Base-by-base conservation (phyloP, 2,329 filamentous ascomycete species). In the Colletotrichum sp. region DNA sequence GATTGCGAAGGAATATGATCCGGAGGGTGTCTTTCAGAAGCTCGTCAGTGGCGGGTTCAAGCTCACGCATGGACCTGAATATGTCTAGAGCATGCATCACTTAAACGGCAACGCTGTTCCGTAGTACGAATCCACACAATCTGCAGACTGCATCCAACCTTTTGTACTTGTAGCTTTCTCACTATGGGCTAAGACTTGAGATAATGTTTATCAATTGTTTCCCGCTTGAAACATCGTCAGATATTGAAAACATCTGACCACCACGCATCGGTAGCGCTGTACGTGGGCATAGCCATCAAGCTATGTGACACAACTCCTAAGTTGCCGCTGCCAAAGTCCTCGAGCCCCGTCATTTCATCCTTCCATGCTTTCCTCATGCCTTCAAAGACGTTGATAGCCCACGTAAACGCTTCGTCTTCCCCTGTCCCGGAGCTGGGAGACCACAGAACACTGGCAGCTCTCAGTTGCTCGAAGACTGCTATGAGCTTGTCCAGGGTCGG, bases 21-120 rank as follows among this genome's bases (percentile, higher is more conserved):
- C 84, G 0, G 34, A 80, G 2, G 78, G 80, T 6, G 80, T 86
- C 6, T 86, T 85, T 63, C 83, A 86, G 72, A 82, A 77, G 30
- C 72, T 86, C 26, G 82, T 83, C 52, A 82, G 80, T 1, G 85
- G 86, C 1, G 84, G 84, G 72, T 88, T 88, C 75, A 87, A 86
- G 77, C 68, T 86, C 18, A 67, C 52, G 16, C 57, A 3, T 1
- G 39, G 39, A 0, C 39, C 39, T n/a, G 39, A 48, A n/a, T 5
- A 48, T 48, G 39, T n/a, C 18, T 48, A 24, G n/a, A n/a, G n/a
- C n/a, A n/a, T n/a, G n/a, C n/a, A n/a, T n/a, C n/a, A n/a, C 21
- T 24, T 24, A 24, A 24, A 24, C 21, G 21, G 21, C 21, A 24
- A 24, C 21, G 21, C 21, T 43, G 16, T 10, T 43, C 0, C 2